Evolutionary conservation across 768 basidiomycete species (phyloP).

Genomic region (Tephrocybe sp.): DNA sequence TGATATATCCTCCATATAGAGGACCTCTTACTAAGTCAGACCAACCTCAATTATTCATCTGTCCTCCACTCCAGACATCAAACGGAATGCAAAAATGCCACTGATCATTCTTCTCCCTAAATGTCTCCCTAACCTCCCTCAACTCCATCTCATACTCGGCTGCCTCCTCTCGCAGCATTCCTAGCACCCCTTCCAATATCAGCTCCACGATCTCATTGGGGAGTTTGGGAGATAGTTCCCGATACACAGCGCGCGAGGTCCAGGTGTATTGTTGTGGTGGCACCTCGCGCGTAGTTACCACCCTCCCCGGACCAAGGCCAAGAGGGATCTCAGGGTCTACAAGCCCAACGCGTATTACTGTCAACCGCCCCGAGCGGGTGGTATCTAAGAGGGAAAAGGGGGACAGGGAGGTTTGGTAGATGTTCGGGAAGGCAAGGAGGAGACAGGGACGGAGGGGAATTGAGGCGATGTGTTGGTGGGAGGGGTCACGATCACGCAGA

Average conservation of each 20-base stretch:
- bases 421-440: constrained; percentile 53
- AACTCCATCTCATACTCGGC: constrained; percentile 34
- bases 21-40: too few species aligned
- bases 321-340: constrained; percentile 44
- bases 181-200: constrained; percentile 37
- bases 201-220: constrained; percentile 46
- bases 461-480: constrained; percentile 47
- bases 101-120: constrained; percentile 39
- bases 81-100: constrained; percentile 53
- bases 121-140: constrained; percentile 31
- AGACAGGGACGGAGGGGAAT: constrained; percentile 36
- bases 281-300: constrained; percentile 43
- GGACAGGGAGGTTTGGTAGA: constrained; percentile 49
- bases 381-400: constrained; percentile 41
- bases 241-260: too few species aligned
- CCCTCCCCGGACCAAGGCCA: too few species aligned
- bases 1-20: too few species aligned
- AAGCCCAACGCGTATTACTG: constrained; percentile 46
- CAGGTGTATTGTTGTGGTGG: constrained; percentile 45
- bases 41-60: too few species aligned
- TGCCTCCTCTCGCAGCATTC: constrained; percentile 38
- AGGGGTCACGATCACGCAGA: constrained; percentile 42
- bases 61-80: constrained; percentile 48
- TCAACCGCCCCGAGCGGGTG: constrained; percentile 40
- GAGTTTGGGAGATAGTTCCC: constrained; percentile 18